Conservation (phyloP, 2,329 filamentous ascomycete species). For the Cercospora sp. region DNA sequence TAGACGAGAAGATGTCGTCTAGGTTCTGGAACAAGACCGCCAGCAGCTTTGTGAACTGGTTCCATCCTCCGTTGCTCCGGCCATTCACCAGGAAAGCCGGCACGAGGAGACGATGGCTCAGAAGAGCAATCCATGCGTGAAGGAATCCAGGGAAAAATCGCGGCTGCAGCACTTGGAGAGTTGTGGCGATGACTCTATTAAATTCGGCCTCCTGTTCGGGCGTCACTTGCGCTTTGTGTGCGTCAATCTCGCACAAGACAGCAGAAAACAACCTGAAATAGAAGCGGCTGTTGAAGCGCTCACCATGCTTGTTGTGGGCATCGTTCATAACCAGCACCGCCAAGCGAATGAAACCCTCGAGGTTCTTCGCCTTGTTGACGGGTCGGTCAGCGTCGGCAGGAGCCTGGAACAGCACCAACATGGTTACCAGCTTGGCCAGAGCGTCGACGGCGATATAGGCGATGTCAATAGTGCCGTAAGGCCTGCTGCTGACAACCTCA, state of each 20-base stretch:
- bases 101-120: constrained; percentile 83
- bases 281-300: constrained; percentile 80
- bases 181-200: constrained; percentile 68
- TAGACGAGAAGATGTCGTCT: constrained; percentile 74
- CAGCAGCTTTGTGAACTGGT: constrained; percentile 66
- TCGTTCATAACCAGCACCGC: constrained; percentile 79
- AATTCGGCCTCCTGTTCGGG: constrained; percentile 55
- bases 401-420: constrained; percentile 71
- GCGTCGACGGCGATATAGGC: constrained; percentile 72
- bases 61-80: constrained; percentile 62
- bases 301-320: constrained; percentile 76
- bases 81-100: constrained; percentile 65
- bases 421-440: constrained; percentile 74
- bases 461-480: constrained; percentile 59
- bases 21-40: constrained; percentile 57
- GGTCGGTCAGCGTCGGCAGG: constrained; percentile 60
- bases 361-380: constrained; percentile 65
- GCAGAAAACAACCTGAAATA: constrained; percentile 89
- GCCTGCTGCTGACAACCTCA: constrained; percentile 66
- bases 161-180: constrained; percentile 73
- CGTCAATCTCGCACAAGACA: constrained; percentile 70
- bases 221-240: constrained; percentile 28
- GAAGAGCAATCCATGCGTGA: constrained; percentile 78
- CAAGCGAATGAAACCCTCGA: constrained; percentile 77
- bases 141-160: constrained; percentile 76